Conservation (phyloP, 2,329 filamentous ascomycete species). For the Talaromyces sp. region DNA sequence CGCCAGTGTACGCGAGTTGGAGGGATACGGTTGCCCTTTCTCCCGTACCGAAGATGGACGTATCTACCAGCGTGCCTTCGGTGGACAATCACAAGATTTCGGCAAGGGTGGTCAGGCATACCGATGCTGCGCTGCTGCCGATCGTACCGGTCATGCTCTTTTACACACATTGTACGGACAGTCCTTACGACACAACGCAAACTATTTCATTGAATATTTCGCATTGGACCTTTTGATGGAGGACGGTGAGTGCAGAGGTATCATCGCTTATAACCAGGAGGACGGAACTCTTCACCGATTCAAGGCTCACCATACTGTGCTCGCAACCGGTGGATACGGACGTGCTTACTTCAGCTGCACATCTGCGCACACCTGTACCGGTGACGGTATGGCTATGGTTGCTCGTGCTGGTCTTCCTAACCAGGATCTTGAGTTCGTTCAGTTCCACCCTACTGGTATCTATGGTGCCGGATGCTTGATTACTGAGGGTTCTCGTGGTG, state of each 20-base stretch:
- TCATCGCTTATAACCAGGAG: constrained; percentile 97
- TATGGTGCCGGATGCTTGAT: constrained; percentile 98
- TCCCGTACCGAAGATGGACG: constrained; percentile 87
- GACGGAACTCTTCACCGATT: constrained; percentile 97
- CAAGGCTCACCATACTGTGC: constrained; percentile 91
- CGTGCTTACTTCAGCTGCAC: constrained; percentile 98
- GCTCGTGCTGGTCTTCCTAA: constrained; percentile 94
- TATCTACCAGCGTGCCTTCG: constrained; percentile 98
- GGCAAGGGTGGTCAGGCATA: constrained; percentile 98
- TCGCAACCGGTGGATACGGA: constrained; percentile 96
- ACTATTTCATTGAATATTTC: constrained; percentile 99
- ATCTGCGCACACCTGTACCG: constrained; percentile 95
- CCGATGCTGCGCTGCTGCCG: constrained; percentile 92
- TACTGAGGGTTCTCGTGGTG: constrained; percentile 94
- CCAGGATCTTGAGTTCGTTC: constrained; percentile 99
- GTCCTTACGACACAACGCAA: constrained; percentile 94
- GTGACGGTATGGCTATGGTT: constrained; percentile 99
- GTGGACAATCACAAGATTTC: constrained; percentile 91
- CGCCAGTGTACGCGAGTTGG: constrained; percentile 85
- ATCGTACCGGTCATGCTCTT: constrained; percentile 94
- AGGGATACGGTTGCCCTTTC: constrained; percentile 97
- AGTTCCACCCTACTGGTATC: constrained; percentile 99
- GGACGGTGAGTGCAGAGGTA: constrained; percentile 92
- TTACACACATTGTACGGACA: constrained; percentile 98
- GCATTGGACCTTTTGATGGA: constrained; percentile 97